Evolutionary conservation across 768 basidiomycete species (phyloP), one percentile per base, ranked within the genome.

Genomic region (Phylloporus scabripes): DNA sequence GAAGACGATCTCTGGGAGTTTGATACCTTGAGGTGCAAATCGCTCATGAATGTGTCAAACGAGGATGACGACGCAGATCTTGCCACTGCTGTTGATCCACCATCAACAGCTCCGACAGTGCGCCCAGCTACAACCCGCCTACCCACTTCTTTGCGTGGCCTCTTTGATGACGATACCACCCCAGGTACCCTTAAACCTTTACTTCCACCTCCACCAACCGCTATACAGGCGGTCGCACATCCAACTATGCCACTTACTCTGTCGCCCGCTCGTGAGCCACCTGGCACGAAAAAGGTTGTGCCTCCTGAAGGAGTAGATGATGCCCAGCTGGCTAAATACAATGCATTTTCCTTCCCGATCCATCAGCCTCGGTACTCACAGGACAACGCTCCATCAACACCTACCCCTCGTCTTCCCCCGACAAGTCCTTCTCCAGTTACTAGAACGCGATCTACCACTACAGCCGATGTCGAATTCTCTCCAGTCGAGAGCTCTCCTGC

Each of bases 111-210:
- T 46, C 56, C 72, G 15, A 85, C 82, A 20, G 64, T 83, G 26
- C 76, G 80, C 12, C 76, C 79, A 2, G 59, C 68, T 34, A 55
- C 73, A n/a, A 73, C 76, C 14, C 73, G 75, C 41, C 60, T 92
- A 10, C 92, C 92, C 2, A 81, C 83, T 1, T 92, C 88, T 0
- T 72, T 94, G 3, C 85, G 91, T 0, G 72, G 75, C 32, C 72
- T 96, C 9, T 96, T 96, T 64, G 86, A 87, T 48, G 78, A 82
- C 39, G 78, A 75, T 9, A 58, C 64, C n/a, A 18, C 65, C 7
- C 62, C 61, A 24, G 76, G 78, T 36, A 63, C 72, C 1, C 69
- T 76, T 54, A 77, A 74, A 21, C 70, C 76, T 21, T 58, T 63
- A 6, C 68, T 73, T 45, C 64, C 54, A 50, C 52, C 56, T 44